A percentile compares a stretch with the other conserved stretches of the same genome.
phyloP scores from a whole-genome alignment of 495 filamentous ascomycete genomes.

The Hypoxylon crocopeplum region DNA sequence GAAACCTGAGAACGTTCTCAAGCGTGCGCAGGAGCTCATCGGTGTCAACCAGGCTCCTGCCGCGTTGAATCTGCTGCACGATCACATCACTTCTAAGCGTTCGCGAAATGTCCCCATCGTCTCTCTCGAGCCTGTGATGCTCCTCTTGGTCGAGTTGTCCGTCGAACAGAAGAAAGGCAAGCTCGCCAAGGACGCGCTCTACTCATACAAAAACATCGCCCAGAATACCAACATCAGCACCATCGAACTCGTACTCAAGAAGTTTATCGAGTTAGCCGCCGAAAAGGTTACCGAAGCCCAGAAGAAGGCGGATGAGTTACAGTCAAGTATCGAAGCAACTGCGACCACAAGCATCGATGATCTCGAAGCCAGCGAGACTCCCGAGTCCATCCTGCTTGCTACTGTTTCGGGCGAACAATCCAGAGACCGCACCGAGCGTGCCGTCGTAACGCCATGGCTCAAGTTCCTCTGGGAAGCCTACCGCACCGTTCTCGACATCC shows the following conservation, averaged over 20 bases:
- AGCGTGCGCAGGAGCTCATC: constrained; percentile 97
- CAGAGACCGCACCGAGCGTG: constrained; percentile 93
- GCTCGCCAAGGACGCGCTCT: constrained; percentile 96
- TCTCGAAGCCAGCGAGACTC: constrained; percentile 95
- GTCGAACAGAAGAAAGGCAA: constrained; percentile 98
- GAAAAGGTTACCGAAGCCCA: constrained; percentile 96
- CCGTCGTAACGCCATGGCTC: constrained; percentile 97
- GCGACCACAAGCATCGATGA: constrained; percentile 77
- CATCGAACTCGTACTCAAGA: constrained; percentile 95
- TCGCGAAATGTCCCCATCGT: constrained; percentile 97
- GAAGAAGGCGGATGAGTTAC: constrained; percentile 92
- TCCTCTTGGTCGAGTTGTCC: constrained; percentile 93
- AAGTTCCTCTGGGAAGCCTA: constrained; percentile 99
- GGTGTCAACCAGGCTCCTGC: constrained; percentile 92
- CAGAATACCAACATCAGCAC: constrained; percentile 99
- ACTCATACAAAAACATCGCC: constrained; percentile 99
- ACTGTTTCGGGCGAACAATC: constrained; percentile 98
- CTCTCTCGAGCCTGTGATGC: constrained; percentile 96
- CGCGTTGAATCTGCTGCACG: constrained; percentile 92
- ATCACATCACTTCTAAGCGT: constrained; percentile 98
- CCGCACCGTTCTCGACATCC: constrained; percentile 95
- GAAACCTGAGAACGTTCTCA: constrained; percentile 98
- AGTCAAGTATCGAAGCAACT: constrained; percentile 83
- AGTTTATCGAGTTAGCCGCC: constrained; percentile 96
- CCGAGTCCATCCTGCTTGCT: constrained; percentile 95